Base-by-base conservation (phyloP, 2,329 filamentous ascomycete species). In the Cladosporium phlei region DNA sequence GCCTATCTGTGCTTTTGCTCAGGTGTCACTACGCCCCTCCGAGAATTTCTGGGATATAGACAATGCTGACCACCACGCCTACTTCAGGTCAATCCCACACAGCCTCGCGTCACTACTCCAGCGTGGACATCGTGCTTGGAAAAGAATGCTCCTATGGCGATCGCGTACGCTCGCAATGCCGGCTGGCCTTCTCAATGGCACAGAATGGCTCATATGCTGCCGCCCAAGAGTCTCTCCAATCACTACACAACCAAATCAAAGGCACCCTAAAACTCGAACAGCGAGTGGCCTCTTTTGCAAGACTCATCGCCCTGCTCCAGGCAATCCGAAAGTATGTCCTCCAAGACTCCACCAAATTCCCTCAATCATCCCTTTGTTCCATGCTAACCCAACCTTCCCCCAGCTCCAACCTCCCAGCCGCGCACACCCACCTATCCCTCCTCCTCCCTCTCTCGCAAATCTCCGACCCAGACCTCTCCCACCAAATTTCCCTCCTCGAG, bases 251-350 rank as follows among this genome's bases (percentile, higher is more conserved):
- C 3, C 77, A 83, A 48, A 70, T 77, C 3, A 72, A 86, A 29
- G 81, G 85, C 3, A 83, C 86, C 0, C 78, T 90, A 63, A 95
- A 89, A 64, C 77, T 85, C 14, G 82, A 84, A 53, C 87, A 94
- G 55, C 83, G 85, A 60, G 80, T 85, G 71, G 70, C 78, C 53
- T 80, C 80, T 46, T 85, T 83, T 60, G 74, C 79, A 11, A 82
- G 78, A 4, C 73, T 88, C 33, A 71, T 88, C 48, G 46, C 46
- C 10, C 46, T 48, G 7, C 32, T 48, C 3, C 29, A 39, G 24
- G 38, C 46, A 5, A 38, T 35, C 11, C 22, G 42, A 21, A 45
- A 17, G 42, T 45, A 45, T 22, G 16, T 30, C 19, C 5, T 16
- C 2, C 14, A 16, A 3, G n/a, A 14, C 12, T 4, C 24, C 1